Base-by-base conservation (phyloP, 495 filamentous ascomycete species). In the Bryoglossum gracile region DNA sequence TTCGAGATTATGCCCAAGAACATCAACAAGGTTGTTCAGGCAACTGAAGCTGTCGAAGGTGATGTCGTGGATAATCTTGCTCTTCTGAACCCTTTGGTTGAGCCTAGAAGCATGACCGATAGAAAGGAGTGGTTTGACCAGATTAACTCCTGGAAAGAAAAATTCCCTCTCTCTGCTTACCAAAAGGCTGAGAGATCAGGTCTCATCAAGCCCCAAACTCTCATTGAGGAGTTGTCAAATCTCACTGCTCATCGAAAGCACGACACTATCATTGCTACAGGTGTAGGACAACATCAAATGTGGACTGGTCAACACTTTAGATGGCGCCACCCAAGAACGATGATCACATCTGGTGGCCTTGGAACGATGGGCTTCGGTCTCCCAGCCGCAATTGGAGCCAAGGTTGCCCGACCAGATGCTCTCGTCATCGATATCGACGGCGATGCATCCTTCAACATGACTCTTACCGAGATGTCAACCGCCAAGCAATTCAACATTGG, bases 201-300 rank as follows among this genome's bases (percentile, higher is more conserved):
- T 22, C 68, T 83, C 50, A 95, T 94, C 71, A 94, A 92, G 70
- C 91, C 91, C 2, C 89, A 97, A 68, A 74, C 78, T 16, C 69
- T 95, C 44, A 89, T 97, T 44, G 78, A 89, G 61, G 83, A 83
- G 59, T 77, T 96, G 30, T 87, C 79, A 61, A 76, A 84, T 19
- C 70, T 89, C 14, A 88, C 84, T 1, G 80, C 76, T 2, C 56
- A 79, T 54, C 78, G 81, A 47, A 92, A 95, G 62, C 71, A 91
- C 9, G 69, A 79, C 45, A 92, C 86, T 10, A 78, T 92, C 60
- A 92, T 97, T 60, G 67, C 88, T 4, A 96, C 89, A 1, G 90
- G 90, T 57, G 90, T 95, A 25, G 90, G 91, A 26, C 89, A 95
- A 63, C 90, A 96, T 63, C 91, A 95, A 68, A 96, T 97, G 91